Evolutionary conservation across 1,284 basidiomycete genomes (phyloP).

Genomic region (Kwoniella shivajii): DNA sequence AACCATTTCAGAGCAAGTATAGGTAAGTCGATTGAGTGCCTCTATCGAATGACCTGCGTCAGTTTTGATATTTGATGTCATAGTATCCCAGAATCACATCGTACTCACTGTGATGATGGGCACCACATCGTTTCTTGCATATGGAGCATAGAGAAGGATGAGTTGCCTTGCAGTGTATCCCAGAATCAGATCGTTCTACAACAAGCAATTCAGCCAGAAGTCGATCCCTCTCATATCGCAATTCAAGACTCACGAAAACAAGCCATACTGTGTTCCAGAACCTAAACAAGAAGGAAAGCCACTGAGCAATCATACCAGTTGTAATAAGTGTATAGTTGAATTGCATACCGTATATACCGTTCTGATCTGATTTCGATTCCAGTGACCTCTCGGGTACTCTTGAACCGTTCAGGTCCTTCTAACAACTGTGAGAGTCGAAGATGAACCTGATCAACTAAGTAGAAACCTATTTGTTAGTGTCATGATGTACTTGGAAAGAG

Average conservation of each 20-base stretch:
- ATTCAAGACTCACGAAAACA: slow-evolving; percentile 58
- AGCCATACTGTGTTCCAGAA: slow-evolving; percentile 93
- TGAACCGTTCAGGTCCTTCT: slow-evolving; percentile 16
- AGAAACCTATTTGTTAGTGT: not conserved
- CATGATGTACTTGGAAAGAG: not conserved
- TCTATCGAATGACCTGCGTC: too few relatives aligned
- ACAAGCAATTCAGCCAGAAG: too few relatives aligned
- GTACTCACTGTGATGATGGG: not conserved
- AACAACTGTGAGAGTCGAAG: slow-evolving; percentile 24
- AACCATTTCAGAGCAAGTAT: slow-evolving; percentile 64
- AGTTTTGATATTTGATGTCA: too few relatives aligned
- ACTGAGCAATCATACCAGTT: slow-evolving; percentile 24
- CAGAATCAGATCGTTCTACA: slow-evolving; percentile 65
- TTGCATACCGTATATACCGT: slow-evolving; percentile 50
- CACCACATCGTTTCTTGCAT: not conserved
- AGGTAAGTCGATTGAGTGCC: slow-evolving; percentile 19
- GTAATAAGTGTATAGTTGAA: slow-evolving; percentile 3
- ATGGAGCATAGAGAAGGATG: slow-evolving; percentile 3
- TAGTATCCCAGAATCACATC: too few relatives aligned
- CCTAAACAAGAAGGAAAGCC: slow-evolving; percentile 55
- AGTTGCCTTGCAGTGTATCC: slow-evolving; percentile 30
- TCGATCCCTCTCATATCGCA: too few relatives aligned
- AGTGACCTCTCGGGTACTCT: slow-evolving; percentile 21
- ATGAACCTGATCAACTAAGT: slow-evolving; percentile 33
- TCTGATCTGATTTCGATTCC: slow-evolving; percentile 36